A percentile compares a stretch with the other conserved stretches of the same genome.
These are phyloP conservation scores for Vitis riparia DNA, from an alignment of 164 flowering plant species.

Conservation along the genomic window DNA sequence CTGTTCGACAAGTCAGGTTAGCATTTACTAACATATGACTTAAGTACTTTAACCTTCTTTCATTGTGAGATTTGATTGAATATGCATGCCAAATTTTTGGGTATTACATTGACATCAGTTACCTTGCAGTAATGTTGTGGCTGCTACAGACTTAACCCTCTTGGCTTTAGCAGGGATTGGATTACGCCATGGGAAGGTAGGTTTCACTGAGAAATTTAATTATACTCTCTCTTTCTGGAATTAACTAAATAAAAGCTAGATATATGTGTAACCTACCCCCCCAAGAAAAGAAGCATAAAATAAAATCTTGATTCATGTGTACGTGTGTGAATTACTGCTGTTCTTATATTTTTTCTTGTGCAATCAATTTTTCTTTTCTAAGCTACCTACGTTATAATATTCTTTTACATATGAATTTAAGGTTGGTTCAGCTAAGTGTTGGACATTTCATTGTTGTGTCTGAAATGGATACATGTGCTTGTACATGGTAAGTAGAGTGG, in stretches of 20 bases:
- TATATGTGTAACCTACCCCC: background rate
- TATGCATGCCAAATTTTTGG: background rate
- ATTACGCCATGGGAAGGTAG: slow-evolving; percentile 72
- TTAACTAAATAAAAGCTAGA: background rate
- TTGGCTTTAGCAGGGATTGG: slow-evolving; percentile 96
- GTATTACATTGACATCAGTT: slow-evolving; percentile 19
- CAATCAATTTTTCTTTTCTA: too few species aligned
- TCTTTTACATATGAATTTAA: too few species aligned
- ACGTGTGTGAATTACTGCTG: too few species aligned
- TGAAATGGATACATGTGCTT: background rate
- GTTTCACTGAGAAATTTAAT: background rate
- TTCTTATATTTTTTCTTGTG: too few species aligned
- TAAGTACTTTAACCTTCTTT: background rate
- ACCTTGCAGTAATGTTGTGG: slow-evolving; percentile 90
- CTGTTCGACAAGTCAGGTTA: slow-evolving; percentile 95
- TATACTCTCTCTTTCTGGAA: background rate
- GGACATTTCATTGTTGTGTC: background rate
- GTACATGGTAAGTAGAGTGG: background rate
- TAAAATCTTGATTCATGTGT: too few species aligned
- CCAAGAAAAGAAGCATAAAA: too few species aligned
- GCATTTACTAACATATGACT: slow-evolving; percentile 4
- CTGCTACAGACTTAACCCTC: slow-evolving; percentile 91
- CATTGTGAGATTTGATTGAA: background rate
- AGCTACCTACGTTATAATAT: too few species aligned
- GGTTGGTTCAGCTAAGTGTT: background rate